Evolutionary conservation across 495 filamentous ascomycete genomes (phyloP).

Genomic region (Penicillium nucicola): DNA sequence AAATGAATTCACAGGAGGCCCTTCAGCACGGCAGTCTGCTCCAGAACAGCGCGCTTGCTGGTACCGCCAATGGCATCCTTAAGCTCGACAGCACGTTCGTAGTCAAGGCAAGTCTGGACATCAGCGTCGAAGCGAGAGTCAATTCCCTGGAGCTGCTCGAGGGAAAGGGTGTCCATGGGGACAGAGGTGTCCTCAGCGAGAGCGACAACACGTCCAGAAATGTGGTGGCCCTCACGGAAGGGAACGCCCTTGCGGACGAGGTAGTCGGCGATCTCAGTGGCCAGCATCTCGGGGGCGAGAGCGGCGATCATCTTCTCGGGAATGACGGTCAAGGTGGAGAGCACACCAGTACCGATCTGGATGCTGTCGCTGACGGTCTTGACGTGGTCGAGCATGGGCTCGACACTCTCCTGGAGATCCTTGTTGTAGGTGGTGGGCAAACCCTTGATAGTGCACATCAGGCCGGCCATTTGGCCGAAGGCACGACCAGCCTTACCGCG

Average conservation of each 20-base stretch:
- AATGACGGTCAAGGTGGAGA: conserved; percentile 62
- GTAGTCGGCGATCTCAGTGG: conserved; percentile 86
- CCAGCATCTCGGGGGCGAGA: conserved; percentile 71
- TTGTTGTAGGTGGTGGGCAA: conserved; percentile 93
- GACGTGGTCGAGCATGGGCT: conserved; percentile 83
- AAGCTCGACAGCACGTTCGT: conserved; percentile 84
- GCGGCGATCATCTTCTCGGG: conserved; percentile 77
- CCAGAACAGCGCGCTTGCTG: conserved; percentile 66
- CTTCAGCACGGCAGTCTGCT: conserved; percentile 76
- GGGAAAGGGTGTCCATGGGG: conserved; percentile 73
- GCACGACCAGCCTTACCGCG: conserved; percentile 82
- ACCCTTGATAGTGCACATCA: conserved; percentile 86
- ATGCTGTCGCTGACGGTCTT: conserved; percentile 84
- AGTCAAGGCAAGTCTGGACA: conserved; percentile 72
- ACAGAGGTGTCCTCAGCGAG: conserved; percentile 65
- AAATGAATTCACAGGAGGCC: conserved; percentile 27
- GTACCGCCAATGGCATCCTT: conserved; percentile 79
- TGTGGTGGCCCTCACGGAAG: conserved; percentile 80
- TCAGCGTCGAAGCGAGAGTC: conserved; percentile 75
- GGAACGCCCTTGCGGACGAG: conserved; percentile 84
- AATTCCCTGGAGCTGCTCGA: conserved; percentile 68
- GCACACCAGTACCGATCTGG: conserved; percentile 78
- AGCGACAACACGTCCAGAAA: conserved; percentile 76
- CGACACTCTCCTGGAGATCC: conserved; percentile 86
- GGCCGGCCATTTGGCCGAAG: conserved; percentile 84